Conservation (phyloP, 2,329 filamentous ascomycete species). For the Ophiocordyceps sinensis region DNA sequence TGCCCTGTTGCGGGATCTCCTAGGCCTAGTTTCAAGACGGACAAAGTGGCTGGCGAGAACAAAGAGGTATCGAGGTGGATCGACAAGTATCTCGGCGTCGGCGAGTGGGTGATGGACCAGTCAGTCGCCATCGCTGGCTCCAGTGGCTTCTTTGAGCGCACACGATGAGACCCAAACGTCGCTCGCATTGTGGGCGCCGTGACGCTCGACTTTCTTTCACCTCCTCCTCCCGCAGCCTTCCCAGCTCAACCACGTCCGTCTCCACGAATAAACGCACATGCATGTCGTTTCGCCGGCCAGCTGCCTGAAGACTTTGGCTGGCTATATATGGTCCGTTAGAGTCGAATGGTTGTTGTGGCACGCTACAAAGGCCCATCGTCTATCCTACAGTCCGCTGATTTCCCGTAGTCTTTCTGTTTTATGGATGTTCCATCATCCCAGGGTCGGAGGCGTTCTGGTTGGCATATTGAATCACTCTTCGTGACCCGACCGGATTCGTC, state of each 20-base stretch:
- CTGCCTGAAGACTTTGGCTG: too few species aligned
- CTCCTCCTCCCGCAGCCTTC: background rate
- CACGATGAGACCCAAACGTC: constrained; percentile 39
- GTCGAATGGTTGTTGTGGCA: background rate
- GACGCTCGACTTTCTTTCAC: background rate
- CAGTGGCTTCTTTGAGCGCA: constrained; percentile 83
- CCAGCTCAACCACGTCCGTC: too few species aligned
- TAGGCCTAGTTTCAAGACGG: constrained; percentile 73
- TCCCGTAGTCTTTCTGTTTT: too few species aligned
- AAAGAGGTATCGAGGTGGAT: constrained; percentile 79
- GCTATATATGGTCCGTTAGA: background rate
- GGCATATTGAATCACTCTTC: too few species aligned
- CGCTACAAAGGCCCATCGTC: too few species aligned
- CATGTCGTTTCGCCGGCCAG: too few species aligned
- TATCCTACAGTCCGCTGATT: too few species aligned
- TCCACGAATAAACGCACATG: too few species aligned
- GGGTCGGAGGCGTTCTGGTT: too few species aligned
- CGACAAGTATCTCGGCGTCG: constrained; percentile 82
- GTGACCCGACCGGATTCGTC: too few species aligned
- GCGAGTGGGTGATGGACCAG: constrained; percentile 97
- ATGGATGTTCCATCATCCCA: too few species aligned
- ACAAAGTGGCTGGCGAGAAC: constrained; percentile 65
- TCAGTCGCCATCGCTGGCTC: constrained; percentile 82
- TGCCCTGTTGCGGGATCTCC: constrained; percentile 17
- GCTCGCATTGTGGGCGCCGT: too few species aligned